Evolutionary conservation across 2,329 filamentous ascomycete genomes (phyloP), one percentile per base, ranked within the genome.

Genomic region (Capronia americana): DNA sequence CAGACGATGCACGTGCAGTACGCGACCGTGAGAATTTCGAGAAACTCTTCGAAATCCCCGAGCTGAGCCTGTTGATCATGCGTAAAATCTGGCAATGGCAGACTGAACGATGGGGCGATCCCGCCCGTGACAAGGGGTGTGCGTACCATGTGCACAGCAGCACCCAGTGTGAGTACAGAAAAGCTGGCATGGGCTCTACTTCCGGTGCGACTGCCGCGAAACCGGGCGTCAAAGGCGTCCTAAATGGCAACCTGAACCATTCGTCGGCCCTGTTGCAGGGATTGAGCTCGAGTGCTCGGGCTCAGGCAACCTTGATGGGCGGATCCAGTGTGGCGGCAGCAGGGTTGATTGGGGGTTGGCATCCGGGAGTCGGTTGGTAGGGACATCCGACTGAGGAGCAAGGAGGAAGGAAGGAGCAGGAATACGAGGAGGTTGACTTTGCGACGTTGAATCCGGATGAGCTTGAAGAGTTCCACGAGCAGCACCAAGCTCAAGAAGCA

Each of bases 31-130:
- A 53, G 2, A 65, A 65, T 46, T 38, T 69, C 26, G 68, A 69
- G 41, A 65, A 69, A 20, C 51, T 69, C 23, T 69, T 67, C 62
- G 64, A 67, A 57, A 62, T 68, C 17, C 60, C 68, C 12, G 68
- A 70, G 24, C 28, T 70, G 63, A 63, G 65, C n/a, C 46, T 57
- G 28, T 63, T 66, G 34, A 60, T 70, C 53, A 67, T 70, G 65
- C 67, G 64, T 30, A 70, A 70, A 44, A 50, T 70, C 17, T 70
- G 68, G 68, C 68, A 70, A 24, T 70, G 62, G 38, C 63, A 67
- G 14, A 63, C 57, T 5, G 68, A 70, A 50, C 57, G 59, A 11
- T 70, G 65, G 65, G 65, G 64, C 20, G 68, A 70, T 20, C 68
- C 68, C 10, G 65, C 68, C 20, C 57, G 44, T 7, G 61, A 61